A percentile compares a stretch with the other conserved stretches of the same genome.
phyloP scores from a whole-genome alignment of 139 green algal species.

The Astrephomene gubernaculifera region DNA sequence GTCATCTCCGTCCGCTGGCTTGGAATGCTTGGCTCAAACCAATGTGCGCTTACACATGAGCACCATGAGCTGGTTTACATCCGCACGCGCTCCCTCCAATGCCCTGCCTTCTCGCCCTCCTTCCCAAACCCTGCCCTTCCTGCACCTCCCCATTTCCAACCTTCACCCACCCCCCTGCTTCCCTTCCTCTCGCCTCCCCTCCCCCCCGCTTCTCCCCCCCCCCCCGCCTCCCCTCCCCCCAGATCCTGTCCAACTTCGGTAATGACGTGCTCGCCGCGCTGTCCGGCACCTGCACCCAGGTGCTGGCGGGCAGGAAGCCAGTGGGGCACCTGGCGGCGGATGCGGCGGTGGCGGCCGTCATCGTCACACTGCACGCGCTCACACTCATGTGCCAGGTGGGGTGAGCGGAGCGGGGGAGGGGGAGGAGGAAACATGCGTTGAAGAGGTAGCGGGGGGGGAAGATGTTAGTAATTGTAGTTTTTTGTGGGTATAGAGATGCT shows the following conservation, averaged over 20 bases:
- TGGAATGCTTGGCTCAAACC: too few relatives aligned
- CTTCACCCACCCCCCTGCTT: neutral
- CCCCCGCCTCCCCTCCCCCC: conserved; percentile 27
- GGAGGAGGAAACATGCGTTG: too few relatives aligned
- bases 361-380: conserved; percentile 70
- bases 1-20: too few relatives aligned
- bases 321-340: conserved; percentile 65
- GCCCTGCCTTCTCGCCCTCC: too few relatives aligned
- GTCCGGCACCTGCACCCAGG: conserved; percentile 78
- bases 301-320: conserved; percentile 37
- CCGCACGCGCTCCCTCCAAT: too few relatives aligned
- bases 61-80: too few relatives aligned
- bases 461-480: too few relatives aligned
- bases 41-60: too few relatives aligned
- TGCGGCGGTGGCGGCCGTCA: conserved; percentile 57
- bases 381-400: conserved; percentile 78
- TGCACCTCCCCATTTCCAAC: neutral
- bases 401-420: neutral
- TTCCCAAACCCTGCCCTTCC: neutral
- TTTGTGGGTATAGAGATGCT: too few relatives aligned
- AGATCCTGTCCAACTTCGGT: conserved; percentile 90
- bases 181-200: neutral
- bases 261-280: conserved; percentile 87
- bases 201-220: neutral
- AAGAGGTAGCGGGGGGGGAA: neutral